Evolutionary conservation across 805 yeast genomes (phyloP).

Genomic region (Blastobotrys mokoenaii): DNA sequence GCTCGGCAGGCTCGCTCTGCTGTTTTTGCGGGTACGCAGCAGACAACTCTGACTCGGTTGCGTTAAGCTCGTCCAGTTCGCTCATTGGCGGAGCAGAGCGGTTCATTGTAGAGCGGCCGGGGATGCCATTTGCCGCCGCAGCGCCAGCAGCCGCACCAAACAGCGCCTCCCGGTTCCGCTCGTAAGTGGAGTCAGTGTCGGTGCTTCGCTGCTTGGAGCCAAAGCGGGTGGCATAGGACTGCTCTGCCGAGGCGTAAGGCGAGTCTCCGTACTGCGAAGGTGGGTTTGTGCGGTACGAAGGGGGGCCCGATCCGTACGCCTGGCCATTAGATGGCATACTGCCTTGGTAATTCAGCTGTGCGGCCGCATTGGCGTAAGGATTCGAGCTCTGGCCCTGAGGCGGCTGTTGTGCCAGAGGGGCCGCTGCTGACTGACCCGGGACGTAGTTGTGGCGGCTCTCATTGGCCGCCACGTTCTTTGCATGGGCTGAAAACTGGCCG

Average conservation of each 20-base stretch:
- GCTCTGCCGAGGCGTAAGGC: slow-evolving; percentile 17
- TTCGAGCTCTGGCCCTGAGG: slow-evolving; percentile 7
- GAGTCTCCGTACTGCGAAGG: slow-evolving; percentile 3
- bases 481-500: slow-evolving; percentile 42
- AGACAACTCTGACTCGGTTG: slow-evolving; percentile 19
- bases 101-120: slow-evolving; percentile 2
- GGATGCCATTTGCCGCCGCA: neutral
- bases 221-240: slow-evolving; percentile 14
- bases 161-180: slow-evolving; percentile 22
- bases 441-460: neutral
- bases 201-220: slow-evolving; percentile 9
- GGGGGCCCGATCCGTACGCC: slow-evolving; percentile 2
- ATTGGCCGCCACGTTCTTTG: slow-evolving; percentile 25
- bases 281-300: slow-evolving; percentile 10
- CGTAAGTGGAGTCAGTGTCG: slow-evolving; percentile 15
- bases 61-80: slow-evolving; percentile 24
- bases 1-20: slow-evolving; percentile 9
- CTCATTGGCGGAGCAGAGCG: neutral
- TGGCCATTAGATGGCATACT: neutral
- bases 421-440: neutral
- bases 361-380: slow-evolving; percentile 14
- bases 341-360: slow-evolving; percentile 4
- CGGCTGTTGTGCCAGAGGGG: neutral
- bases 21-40: slow-evolving; percentile 6
- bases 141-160: slow-evolving; percentile 14